Evolutionary conservation across 2,329 filamentous ascomycete genomes (phyloP), one percentile per base, ranked within the genome.

Genomic region (Didymella exigua): DNA sequence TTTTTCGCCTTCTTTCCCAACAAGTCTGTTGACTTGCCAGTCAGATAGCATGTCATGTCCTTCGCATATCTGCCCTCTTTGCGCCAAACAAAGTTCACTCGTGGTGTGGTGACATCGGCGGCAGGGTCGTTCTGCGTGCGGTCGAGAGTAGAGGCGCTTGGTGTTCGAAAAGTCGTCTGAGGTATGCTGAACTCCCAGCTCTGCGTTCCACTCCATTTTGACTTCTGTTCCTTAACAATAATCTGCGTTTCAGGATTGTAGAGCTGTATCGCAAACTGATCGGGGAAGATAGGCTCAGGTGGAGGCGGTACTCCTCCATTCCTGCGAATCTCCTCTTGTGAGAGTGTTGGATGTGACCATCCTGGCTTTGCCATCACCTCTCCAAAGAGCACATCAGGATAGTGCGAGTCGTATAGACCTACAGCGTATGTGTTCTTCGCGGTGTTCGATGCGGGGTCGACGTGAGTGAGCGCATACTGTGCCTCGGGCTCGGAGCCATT

Each of bases 121-220:
- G 80, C 80, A 0, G 87, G 84, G 63, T 89, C 85, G 56, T 78
- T 82, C 62, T 86, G 83, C 29, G 87, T 87, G 43, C 87, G 86
- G 71, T 98, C 95, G 38, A 99, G 80, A 43, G 84, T 84, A 33
- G 91, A 95, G 1, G 82, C 79, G 11, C 90, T 96, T 0, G 95
- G 95, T 49, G 87, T 81, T 26, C 89, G 85, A 73, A 99, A 99
- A 23, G 88, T 89, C 56, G 87, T 87, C 69, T 93, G 86, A 0
- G 95, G 95, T 76, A 99, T 87, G 74, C 93, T 90, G 75, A 99
- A 98, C 61, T 95, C 91, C 88, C 93, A 99, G 49, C 85, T 85
- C 47, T 91, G 86, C 13, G 86, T 87, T 56, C 86, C 88, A 58
- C 89, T 92, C 89, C 92, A 96, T 57, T 88, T 87, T 29, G 89